A percentile compares a stretch with the other conserved stretches of the same genome.
Conservation (phyloP, 371 early-diverging fungal species). For the Phascolomyces articulosus region DNA sequence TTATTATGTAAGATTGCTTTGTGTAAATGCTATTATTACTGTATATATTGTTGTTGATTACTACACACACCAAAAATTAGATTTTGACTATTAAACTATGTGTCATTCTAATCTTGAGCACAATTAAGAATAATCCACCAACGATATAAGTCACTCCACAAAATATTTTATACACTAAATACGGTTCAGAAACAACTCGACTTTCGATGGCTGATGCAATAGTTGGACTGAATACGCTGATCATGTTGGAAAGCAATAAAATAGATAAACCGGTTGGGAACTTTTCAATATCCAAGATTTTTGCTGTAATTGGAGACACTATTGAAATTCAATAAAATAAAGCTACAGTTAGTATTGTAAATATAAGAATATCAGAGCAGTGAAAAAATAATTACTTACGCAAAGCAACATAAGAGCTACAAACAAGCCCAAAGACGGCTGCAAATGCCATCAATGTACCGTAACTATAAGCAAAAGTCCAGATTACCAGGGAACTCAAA, state of each 20-base stretch:
- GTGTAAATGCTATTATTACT: too few relatives aligned
- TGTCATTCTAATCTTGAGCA: slow-evolving; percentile 24
- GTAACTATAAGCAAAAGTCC: slow-evolving; percentile 22
- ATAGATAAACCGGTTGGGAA: slow-evolving; percentile 37
- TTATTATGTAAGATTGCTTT: not conserved
- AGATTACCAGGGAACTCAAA: not conserved
- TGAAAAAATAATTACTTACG: slow-evolving; percentile 10
- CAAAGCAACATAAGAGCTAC: slow-evolving; percentile 23
- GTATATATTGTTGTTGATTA: too few relatives aligned
- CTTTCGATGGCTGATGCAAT: slow-evolving; percentile 37
- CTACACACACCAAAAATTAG: too few relatives aligned
- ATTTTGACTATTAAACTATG: slow-evolving; percentile 9
- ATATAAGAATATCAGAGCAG: not conserved
- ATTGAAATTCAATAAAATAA: not conserved
- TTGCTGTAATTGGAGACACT: slow-evolving; percentile 19
- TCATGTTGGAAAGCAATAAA: slow-evolving; percentile 11
- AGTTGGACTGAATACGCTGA: slow-evolving; percentile 24
- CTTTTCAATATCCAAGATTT: slow-evolving; percentile 30
- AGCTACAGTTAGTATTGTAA: too few relatives aligned
- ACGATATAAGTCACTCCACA: slow-evolving; percentile 24
- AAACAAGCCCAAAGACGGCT: slow-evolving; percentile 23
- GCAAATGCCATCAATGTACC: slow-evolving; percentile 21
- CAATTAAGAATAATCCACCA: slow-evolving; percentile 22
- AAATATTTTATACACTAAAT: slow-evolving; percentile 38
- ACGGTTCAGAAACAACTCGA: slow-evolving; percentile 21